Evolutionary conservation across 805 yeast genomes (phyloP).

Genomic region (Wickerhamiella australiensis): DNA sequence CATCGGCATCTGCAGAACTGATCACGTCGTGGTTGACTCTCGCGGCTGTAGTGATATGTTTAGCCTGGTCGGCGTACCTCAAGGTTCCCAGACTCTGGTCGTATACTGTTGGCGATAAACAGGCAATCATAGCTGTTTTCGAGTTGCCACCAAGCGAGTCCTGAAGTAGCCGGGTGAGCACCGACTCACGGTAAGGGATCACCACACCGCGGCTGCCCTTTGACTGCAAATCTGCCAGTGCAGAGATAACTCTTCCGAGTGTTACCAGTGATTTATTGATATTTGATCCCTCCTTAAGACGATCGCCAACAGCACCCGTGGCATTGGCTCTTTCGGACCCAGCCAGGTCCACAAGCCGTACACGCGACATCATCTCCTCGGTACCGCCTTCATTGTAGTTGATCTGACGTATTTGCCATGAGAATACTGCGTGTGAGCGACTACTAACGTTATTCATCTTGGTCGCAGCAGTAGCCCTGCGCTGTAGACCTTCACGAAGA

Average conservation of each 20-base stretch:
- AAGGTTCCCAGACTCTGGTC: slow-evolving; percentile 68
- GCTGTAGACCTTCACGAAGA: slow-evolving; percentile 41
- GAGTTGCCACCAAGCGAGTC: slow-evolving; percentile 76
- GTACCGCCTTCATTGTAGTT: slow-evolving; percentile 27
- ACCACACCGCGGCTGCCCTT: slow-evolving; percentile 78
- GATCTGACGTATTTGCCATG: slow-evolving; percentile 49
- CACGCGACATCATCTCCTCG: slow-evolving; percentile 43
- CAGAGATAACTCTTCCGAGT: slow-evolving; percentile 54
- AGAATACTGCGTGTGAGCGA: slow-evolving; percentile 71
- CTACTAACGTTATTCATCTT: slow-evolving; percentile 61
- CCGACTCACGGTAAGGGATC: slow-evolving; percentile 75
- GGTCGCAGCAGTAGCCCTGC: slow-evolving; percentile 60
- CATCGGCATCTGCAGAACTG: slow-evolving; percentile 31
- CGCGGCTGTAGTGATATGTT: slow-evolving; percentile 54
- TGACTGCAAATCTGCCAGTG: slow-evolving; percentile 43
- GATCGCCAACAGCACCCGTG: slow-evolving; percentile 43
- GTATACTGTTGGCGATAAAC: slow-evolving; percentile 48
- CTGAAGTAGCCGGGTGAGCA: slow-evolving; percentile 59
- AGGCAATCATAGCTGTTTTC: slow-evolving; percentile 60
- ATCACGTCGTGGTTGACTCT: slow-evolving; percentile 36
- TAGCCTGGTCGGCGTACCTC: slow-evolving; percentile 67
- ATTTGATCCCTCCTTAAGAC: slow-evolving; percentile 63
- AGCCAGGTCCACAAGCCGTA: slow-evolving; percentile 68
- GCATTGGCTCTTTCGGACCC: slow-evolving; percentile 64
- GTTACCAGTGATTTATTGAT: slow-evolving; percentile 71